A percentile compares a stretch with the other conserved stretches of the same genome.
These are phyloP conservation scores for Verticillium longisporum DNA, from an alignment of 2,329 filamentous ascomycete genomes.

Conservation along the genomic window DNA sequence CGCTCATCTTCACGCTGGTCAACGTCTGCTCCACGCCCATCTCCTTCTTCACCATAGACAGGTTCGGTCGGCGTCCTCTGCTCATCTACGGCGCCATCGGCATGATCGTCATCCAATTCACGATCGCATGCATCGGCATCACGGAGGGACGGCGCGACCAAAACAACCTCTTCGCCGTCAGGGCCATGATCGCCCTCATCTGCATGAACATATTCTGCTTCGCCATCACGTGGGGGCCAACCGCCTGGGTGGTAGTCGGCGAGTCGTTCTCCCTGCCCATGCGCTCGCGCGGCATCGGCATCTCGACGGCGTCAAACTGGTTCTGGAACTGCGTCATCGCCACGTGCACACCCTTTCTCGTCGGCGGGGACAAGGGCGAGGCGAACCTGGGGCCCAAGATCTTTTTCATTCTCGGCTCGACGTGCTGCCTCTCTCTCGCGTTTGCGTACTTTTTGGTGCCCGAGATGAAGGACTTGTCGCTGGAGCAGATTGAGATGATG, in stretches of 20 bases:
- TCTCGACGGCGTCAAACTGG: slow-evolving; percentile 70
- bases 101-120: slow-evolving; percentile 65
- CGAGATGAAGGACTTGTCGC: slow-evolving; percentile 67
- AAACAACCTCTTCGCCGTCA: slow-evolving; percentile 24
- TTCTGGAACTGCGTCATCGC: slow-evolving; percentile 59
- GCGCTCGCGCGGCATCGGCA: slow-evolving; percentile 62
- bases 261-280: slow-evolving; percentile 73
- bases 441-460: slow-evolving; percentile 57
- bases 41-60: slow-evolving; percentile 13
- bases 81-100: slow-evolving; percentile 63
- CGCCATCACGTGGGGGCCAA: slow-evolving; percentile 68
- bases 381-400: slow-evolving; percentile 31
- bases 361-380: slow-evolving; percentile 42
- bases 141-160: slow-evolving; percentile 18
- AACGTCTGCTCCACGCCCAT: slow-evolving; percentile 11
- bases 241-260: slow-evolving; percentile 62
- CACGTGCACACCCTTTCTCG: slow-evolving; percentile 65
- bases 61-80: slow-evolving; percentile 46
- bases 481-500: slow-evolving; percentile 67
- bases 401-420: slow-evolving; percentile 57
- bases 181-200: slow-evolving; percentile 63
- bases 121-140: slow-evolving; percentile 56
- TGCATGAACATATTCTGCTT: slow-evolving; percentile 79
- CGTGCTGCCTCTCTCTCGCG: slow-evolving; percentile 46
- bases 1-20: slow-evolving; percentile 61